Conservation (phyloP, 768 basidiomycete genomes). For the Dacryopinax primogenitus region DNA sequence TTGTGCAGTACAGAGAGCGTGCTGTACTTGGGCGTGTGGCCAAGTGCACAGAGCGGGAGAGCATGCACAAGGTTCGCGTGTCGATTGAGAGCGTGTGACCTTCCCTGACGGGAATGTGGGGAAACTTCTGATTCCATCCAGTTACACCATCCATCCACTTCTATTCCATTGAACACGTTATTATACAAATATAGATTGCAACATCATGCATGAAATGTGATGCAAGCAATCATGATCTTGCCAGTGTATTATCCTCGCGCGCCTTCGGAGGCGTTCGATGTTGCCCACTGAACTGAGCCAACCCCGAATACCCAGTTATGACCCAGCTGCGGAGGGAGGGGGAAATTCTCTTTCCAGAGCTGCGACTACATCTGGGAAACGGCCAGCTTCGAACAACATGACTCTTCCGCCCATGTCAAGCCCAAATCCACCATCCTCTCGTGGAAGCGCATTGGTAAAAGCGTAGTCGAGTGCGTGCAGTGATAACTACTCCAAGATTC, state of each 20-base stretch:
- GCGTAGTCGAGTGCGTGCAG: conserved; percentile 40
- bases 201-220: no score
- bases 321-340: neutral
- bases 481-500: conserved; percentile 33
- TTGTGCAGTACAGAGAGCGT: neutral
- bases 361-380: conserved; percentile 33
- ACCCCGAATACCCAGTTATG: neutral
- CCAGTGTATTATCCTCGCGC: no score
- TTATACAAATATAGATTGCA: no score
- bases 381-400: conserved; percentile 41
- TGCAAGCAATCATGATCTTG: no score
- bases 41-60: neutral
- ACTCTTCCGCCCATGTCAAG: conserved; percentile 54
- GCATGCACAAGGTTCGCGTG: neutral
- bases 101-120: neutral
- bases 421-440: conserved; percentile 57
- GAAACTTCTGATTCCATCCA: no score
- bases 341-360: conserved; percentile 1
- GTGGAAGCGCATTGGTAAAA: conserved; percentile 40
- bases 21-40: neutral
- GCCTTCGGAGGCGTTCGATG: no score
- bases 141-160: no score
- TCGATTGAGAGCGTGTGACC: neutral
- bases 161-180: no score
- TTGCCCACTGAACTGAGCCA: neutral